Conservation (phyloP, 2,329 filamentous ascomycete genomes). For the Mycosphaerella sp. region DNA sequence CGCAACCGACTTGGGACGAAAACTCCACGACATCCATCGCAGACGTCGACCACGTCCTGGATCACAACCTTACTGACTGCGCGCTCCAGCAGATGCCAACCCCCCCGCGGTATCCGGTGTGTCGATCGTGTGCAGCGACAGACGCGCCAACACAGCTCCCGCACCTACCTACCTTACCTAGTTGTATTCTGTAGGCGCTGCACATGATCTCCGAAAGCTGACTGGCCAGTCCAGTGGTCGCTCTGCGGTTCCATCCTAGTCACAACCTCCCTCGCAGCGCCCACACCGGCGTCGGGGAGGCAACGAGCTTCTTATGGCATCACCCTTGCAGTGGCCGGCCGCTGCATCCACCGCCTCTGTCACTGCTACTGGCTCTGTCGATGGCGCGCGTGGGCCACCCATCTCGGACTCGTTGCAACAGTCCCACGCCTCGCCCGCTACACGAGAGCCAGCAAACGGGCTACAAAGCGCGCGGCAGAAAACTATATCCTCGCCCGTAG, state of each 20-base stretch:
- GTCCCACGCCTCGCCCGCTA: background rate
- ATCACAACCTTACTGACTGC: background rate
- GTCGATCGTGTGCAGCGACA: background rate
- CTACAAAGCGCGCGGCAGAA: background rate
- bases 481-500: background rate
- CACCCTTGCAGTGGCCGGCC: constrained; percentile 4
- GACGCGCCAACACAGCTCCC: background rate
- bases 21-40: background rate
- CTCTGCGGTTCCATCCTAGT: constrained; percentile 2
- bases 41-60: background rate
- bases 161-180: background rate
- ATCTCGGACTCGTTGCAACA: constrained; percentile 5
- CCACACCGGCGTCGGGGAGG: background rate
- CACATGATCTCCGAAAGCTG: constrained; percentile 5
- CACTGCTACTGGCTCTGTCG: background rate
- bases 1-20: background rate
- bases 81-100: background rate
- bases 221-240: background rate
- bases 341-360: background rate
- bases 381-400: background rate
- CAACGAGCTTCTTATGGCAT: constrained; percentile 1
- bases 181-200: constrained; percentile 2
- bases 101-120: background rate
- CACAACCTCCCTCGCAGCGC: constrained; percentile 7
- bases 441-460: background rate